phyloP scores from a whole-genome alignment of 352 stramenopile genomes.

The Phytophthora cajani region DNA sequence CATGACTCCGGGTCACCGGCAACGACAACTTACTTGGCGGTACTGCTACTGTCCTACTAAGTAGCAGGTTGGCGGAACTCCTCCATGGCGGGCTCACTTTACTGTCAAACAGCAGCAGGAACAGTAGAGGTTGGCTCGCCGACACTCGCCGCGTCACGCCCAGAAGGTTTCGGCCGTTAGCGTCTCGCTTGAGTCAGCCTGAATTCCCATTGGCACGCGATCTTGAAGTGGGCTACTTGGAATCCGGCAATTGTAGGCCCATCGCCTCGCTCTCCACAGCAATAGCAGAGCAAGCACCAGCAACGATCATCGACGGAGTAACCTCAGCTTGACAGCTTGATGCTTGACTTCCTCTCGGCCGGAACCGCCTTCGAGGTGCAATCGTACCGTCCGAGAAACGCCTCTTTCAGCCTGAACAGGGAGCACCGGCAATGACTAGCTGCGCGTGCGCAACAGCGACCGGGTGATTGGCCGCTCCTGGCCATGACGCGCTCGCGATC shows the following conservation, averaged over 20 bases:
- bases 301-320: not conserved
- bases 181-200: slow-evolving; percentile 19
- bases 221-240: not conserved
- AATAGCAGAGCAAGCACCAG: not conserved
- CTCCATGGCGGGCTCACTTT: not conserved
- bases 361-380: not conserved
- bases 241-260: not conserved
- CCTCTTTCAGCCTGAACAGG: not conserved
- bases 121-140: not conserved
- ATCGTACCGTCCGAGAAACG: slow-evolving; percentile 3
- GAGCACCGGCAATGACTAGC: slow-evolving; percentile 22
- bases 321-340: not conserved
- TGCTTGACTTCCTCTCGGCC: not conserved
- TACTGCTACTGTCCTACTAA: no score
- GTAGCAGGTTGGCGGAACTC: not conserved
- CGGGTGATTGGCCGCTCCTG: slow-evolving; percentile 23
- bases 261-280: no score
- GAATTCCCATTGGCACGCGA: slow-evolving; percentile 10
- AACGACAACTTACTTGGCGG: not conserved
- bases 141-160: slow-evolving; percentile 25
- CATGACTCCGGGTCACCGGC: not conserved
- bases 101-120: not conserved
- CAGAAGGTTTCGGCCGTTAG: slow-evolving; percentile 1
- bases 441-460: slow-evolving; percentile 20
- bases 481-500: slow-evolving; percentile 31